Conservation (phyloP, 2,329 filamentous ascomycete species). For the Graphilbum sp. region DNA sequence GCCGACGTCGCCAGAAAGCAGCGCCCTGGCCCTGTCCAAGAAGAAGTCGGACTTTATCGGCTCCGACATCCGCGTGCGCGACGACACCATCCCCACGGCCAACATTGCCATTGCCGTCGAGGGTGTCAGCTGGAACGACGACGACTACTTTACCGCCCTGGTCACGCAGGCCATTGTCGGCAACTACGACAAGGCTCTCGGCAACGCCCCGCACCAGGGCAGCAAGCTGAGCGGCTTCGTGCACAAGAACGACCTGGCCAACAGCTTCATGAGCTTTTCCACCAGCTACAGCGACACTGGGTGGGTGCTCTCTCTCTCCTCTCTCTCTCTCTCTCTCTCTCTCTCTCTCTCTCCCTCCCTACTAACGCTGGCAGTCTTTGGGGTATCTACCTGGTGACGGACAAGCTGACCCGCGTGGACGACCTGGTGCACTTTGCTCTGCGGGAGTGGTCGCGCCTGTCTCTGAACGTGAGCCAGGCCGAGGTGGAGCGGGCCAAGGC, state of each 20-base stretch:
- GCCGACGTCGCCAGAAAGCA: conserved; percentile 55
- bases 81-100: conserved; percentile 89
- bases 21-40: conserved; percentile 65
- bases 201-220: conserved; percentile 90
- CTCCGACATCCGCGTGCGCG: conserved; percentile 86
- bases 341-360: background rate
- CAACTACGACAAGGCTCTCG: conserved; percentile 99
- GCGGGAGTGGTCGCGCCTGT: conserved; percentile 93
- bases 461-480: conserved; percentile 69
- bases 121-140: conserved; percentile 98
- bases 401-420: conserved; percentile 74
- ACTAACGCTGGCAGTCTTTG: conserved; percentile 53
- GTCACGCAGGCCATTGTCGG: conserved; percentile 97
- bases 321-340: background rate
- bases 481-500: conserved; percentile 98
- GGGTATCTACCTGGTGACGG: conserved; percentile 97
- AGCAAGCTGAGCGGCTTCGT: conserved; percentile 95
- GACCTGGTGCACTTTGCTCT: conserved; percentile 97
- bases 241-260: conserved; percentile 87
- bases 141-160: conserved; percentile 96
- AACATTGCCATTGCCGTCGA: conserved; percentile 98
- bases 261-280: conserved; percentile 99
- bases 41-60: conserved; percentile 87
- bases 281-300: conserved; percentile 99
- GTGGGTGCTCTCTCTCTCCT: conserved; percentile 34